Conservation (phyloP, 106 monocot species). For the Acanthochlamys bracteata region DNA sequence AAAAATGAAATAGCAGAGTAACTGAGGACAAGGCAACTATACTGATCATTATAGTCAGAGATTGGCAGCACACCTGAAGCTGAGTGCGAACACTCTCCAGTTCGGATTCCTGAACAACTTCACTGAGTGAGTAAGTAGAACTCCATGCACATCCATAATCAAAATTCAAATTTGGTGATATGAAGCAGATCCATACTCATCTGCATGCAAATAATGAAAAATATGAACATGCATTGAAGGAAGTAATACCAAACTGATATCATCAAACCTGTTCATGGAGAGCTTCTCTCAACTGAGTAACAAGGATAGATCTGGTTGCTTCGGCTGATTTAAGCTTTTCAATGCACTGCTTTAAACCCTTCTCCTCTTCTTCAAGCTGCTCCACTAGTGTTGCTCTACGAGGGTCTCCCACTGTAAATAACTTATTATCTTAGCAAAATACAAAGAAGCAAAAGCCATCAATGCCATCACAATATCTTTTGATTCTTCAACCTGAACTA, state of each 20-base stretch:
- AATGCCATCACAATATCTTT: not conserved
- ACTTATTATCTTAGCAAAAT: conserved; percentile 1
- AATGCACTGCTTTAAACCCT: conserved; percentile 45
- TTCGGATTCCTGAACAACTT: conserved; percentile 64
- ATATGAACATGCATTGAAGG: conserved; percentile 8
- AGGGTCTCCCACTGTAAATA: conserved; percentile 56
- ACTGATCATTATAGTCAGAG: too few relatives aligned
- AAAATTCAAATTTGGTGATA: conserved; percentile 17
- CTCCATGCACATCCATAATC: conserved; percentile 14
- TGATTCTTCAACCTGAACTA: too few relatives aligned
- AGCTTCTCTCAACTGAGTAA: conserved; percentile 63
- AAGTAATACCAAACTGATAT: conserved; percentile 2
- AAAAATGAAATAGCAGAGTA: not conserved
- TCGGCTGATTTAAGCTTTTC: conserved; percentile 66
- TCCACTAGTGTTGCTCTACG: conserved; percentile 44
- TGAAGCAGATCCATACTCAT: conserved; percentile 11
- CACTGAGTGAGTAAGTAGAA: conserved; percentile 20
- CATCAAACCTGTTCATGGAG: conserved; percentile 77
- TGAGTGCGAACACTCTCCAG: conserved; percentile 88
- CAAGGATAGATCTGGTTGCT: conserved; percentile 51
- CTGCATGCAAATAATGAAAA: conserved; percentile 16
- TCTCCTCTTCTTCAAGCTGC: conserved; percentile 63
- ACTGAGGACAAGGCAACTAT: not conserved
- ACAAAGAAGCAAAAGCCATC: not conserved
- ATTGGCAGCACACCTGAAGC: conserved; percentile 40